Evolutionary conservation across 257 asterid genomes (phyloP).

Genomic region (Thymus quinquecostatus): DNA sequence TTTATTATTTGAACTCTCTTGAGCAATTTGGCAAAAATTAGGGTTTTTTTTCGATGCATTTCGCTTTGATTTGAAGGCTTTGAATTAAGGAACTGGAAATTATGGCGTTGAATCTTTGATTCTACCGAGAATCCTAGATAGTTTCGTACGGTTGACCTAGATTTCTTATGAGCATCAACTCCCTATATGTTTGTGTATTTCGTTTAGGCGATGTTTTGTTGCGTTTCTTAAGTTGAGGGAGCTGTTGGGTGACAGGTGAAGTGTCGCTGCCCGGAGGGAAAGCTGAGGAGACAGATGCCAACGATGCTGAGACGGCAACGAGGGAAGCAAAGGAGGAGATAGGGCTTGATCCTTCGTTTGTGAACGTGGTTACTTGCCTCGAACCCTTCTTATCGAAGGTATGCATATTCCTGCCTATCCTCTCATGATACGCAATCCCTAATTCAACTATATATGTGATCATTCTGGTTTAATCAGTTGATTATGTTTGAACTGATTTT

Average conservation of each 20-base stretch:
- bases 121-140: not conserved
- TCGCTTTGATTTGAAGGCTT: not conserved
- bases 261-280: slow-evolving; percentile 95
- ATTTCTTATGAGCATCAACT: not conserved
- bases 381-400: slow-evolving; percentile 98
- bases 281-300: slow-evolving; percentile 79
- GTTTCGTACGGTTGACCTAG: slow-evolving; percentile 1
- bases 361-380: slow-evolving; percentile 77
- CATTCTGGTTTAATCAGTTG: slow-evolving; percentile 1
- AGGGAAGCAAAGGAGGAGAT: slow-evolving; percentile 97
- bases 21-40: slow-evolving; percentile 13
- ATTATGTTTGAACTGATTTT: not conserved
- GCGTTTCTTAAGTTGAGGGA: not conserved
- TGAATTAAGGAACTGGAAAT: not conserved
- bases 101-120: not conserved
- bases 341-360: slow-evolving; percentile 83
- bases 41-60: not conserved
- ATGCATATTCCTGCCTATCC: not conserved
- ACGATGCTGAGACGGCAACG: slow-evolving; percentile 82
- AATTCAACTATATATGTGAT: not conserved
- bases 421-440: not conserved
- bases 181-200: not conserved
- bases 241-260: slow-evolving; percentile 64
- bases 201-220: slow-evolving; percentile 1
- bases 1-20: not conserved